phyloP scores from a whole-genome alignment of 2,329 filamentous ascomycete species.

The Colletotrichum neosansevieriae region DNA sequence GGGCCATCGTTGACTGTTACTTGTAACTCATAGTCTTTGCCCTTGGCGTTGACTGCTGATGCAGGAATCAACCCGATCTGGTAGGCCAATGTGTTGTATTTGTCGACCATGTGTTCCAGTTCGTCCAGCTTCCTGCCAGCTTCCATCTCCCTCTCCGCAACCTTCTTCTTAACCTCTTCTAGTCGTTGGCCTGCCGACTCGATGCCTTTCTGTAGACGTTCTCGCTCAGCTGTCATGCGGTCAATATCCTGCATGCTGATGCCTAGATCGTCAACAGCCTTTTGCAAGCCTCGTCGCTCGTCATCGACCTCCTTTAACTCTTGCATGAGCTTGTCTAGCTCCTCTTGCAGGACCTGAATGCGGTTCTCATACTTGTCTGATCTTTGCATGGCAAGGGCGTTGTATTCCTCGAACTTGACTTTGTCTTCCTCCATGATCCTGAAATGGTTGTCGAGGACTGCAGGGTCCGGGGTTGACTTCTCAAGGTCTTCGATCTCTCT shows the following conservation, averaged over 20 bases:
- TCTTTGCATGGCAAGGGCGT: constrained; percentile 83
- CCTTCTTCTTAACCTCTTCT: constrained; percentile 86
- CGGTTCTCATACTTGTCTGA: constrained; percentile 89
- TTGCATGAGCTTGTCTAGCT: constrained; percentile 81
- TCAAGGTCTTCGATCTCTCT: constrained; percentile 92
- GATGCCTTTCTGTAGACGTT: constrained; percentile 90
- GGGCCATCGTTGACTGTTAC: constrained; percentile 84
- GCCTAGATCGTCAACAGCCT: constrained; percentile 89
- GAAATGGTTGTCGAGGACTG: constrained; percentile 87
- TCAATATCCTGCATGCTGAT: constrained; percentile 99
- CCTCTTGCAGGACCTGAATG: constrained; percentile 85
- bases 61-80: constrained; percentile 91
- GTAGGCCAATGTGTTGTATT: constrained; percentile 94
- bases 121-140: constrained; percentile 89
- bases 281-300: constrained; percentile 83
- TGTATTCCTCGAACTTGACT: constrained; percentile 95
- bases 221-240: constrained; percentile 96
- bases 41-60: constrained; percentile 87
- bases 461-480: constrained; percentile 85
- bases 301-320: constrained; percentile 86
- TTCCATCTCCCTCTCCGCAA: constrained; percentile 88
- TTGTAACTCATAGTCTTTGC: constrained; percentile 84
- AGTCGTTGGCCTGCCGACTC: constrained; percentile 81
- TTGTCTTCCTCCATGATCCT: constrained; percentile 95
- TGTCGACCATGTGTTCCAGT: constrained; percentile 88